These are phyloP conservation scores for Sporothrix phasma DNA, from an alignment of 2,329 filamentous ascomycete species.

Conservation along the genomic window DNA sequence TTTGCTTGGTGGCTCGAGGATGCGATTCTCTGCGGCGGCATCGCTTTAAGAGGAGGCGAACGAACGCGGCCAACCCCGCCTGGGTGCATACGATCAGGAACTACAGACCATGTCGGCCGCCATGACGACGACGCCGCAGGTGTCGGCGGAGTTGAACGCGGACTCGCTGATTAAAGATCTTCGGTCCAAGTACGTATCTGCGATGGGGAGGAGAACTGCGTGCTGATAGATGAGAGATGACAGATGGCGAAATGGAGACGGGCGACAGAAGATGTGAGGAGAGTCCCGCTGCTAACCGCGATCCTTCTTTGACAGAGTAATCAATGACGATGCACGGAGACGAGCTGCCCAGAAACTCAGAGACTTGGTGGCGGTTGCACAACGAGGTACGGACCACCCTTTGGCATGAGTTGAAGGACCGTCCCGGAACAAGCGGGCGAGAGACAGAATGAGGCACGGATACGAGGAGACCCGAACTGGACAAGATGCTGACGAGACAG, in stretches of 20 bases:
- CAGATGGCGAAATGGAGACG: not conserved
- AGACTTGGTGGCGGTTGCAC: constrained; percentile 44
- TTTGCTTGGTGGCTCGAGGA: constrained; percentile 14
- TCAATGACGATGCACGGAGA: constrained; percentile 40
- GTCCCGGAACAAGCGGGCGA: no score
- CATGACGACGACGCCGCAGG: constrained; percentile 20
- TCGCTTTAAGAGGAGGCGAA: constrained; percentile 19
- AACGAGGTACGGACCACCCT: constrained; percentile 37
- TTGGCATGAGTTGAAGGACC: not conserved
- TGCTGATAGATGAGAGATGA: not conserved
- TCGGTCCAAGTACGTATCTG: constrained; percentile 38
- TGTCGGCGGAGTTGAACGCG: constrained; percentile 43
- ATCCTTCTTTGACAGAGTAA: constrained; percentile 20
- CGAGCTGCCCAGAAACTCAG: constrained; percentile 44
- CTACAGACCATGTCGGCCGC: constrained; percentile 6
- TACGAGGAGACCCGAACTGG: not conserved
- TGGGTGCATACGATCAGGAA: not conserved
- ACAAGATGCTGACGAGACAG: constrained; percentile 30
- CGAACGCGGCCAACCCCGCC: constrained; percentile 4
- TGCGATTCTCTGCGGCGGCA: constrained; percentile 15
- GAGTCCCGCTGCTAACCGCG: constrained; percentile 1
- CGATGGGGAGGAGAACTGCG: not conserved
- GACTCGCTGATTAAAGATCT: constrained; percentile 46
- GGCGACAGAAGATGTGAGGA: no score
- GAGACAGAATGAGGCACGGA: no score